These are phyloP conservation scores for Stenocarpella maydis DNA, from an alignment of 2,329 filamentous ascomycete species.

Conservation along the genomic window DNA sequence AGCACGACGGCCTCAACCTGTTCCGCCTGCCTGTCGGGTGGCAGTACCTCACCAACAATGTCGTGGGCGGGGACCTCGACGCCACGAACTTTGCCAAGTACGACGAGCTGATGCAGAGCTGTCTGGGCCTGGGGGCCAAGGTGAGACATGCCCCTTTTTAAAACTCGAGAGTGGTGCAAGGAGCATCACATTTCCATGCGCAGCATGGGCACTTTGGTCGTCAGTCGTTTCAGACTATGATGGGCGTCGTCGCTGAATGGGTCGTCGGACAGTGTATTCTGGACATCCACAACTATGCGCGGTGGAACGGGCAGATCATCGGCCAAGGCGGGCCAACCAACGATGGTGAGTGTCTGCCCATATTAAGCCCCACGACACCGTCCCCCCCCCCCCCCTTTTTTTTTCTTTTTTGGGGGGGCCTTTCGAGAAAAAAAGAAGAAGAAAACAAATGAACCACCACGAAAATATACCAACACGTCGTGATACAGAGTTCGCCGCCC, in stretches of 20 bases:
- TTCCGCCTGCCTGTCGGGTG: constrained; percentile 64
- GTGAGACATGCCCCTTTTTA: background rate
- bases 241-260: background rate
- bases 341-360: constrained; percentile 41
- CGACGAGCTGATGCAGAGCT: constrained; percentile 58
- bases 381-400: too few species aligned
- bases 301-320: constrained; percentile 69
- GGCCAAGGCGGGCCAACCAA: constrained; percentile 64
- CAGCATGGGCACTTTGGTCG: too few species aligned
- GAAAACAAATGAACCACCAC: too few species aligned
- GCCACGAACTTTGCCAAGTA: constrained; percentile 53
- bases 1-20: constrained; percentile 61
- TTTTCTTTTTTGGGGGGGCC: too few species aligned
- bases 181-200: too few species aligned
- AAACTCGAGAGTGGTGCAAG: background rate
- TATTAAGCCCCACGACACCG: too few species aligned
- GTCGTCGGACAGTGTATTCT: constrained; percentile 53
- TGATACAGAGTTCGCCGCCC: constrained; percentile 58
- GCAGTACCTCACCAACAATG: constrained; percentile 58
- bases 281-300: constrained; percentile 51
- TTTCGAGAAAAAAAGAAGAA: too few species aligned
- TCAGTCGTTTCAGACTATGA: too few species aligned
- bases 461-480: background rate
- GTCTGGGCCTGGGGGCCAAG: constrained; percentile 54
- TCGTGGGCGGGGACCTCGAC: constrained; percentile 53